These are phyloP conservation scores for Boletellus deceptivus DNA, from an alignment of 1,284 basidiomycete genomes.

Conservation along the genomic window DNA sequence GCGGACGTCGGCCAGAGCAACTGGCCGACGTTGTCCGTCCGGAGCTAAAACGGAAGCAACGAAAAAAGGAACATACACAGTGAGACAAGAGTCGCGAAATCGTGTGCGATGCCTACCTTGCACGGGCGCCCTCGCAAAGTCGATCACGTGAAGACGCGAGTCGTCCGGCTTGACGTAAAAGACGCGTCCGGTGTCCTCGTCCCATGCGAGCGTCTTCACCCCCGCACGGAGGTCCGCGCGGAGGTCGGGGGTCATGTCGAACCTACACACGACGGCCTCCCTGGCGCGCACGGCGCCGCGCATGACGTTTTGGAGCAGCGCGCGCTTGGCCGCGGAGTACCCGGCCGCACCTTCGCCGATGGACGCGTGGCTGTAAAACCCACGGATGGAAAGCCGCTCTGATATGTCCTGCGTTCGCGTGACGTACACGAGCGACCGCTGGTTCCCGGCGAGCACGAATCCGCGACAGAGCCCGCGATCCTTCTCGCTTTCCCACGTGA, in stretches of 20 bases:
- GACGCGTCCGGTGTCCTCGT: conserved; percentile 43
- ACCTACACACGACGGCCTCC: conserved; percentile 24
- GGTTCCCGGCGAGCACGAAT: conserved; percentile 46
- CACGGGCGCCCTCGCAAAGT: conserved; percentile 38
- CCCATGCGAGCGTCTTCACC: conserved; percentile 39
- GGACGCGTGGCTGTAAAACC: conserved; percentile 34
- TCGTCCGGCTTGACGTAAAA: conserved; percentile 35
- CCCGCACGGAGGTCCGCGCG: conserved; percentile 21
- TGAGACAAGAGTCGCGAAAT: not conserved
- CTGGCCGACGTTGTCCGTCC: conserved; percentile 30
- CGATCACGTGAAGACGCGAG: conserved; percentile 34
- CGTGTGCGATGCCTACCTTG: conserved; percentile 29
- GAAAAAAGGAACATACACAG: not conserved
- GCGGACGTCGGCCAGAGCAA: conserved; percentile 31
- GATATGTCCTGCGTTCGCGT: conserved; percentile 34
- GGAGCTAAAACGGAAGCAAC: conserved; percentile 14
- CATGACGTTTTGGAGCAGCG: conserved; percentile 20
- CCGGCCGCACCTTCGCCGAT: conserved; percentile 13
- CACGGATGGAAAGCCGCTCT: conserved; percentile 34
- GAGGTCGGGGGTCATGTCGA: conserved; percentile 21
- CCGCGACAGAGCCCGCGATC: conserved; percentile 27
- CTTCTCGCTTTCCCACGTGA: conserved; percentile 33
- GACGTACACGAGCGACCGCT: conserved; percentile 50
- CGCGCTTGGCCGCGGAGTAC: conserved; percentile 18
- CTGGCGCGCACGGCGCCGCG: conserved; percentile 17